Percentiles rank a stretch among this genome's conserved stretches.
phyloP scores from a whole-genome alignment of 768 basidiomycete species.

The Leccinum variicolor region DNA sequence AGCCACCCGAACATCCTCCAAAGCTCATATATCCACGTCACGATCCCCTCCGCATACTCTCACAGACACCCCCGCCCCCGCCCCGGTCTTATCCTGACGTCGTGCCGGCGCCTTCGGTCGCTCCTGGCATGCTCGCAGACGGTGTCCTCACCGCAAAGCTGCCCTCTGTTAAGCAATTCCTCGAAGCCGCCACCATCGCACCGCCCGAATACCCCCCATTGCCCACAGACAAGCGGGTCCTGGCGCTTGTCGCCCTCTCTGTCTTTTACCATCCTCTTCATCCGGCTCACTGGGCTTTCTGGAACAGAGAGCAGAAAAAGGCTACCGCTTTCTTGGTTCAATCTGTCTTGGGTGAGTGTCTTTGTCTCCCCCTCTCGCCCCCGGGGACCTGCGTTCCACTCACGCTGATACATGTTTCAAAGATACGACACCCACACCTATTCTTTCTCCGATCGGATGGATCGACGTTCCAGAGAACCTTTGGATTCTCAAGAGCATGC shows the following conservation, averaged over 20 bases:
- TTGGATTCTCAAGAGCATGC: conserved; percentile 32
- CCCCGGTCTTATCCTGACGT: conserved; percentile 20
- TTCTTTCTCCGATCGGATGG: conserved; percentile 35
- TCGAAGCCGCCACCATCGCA: conserved; percentile 39
- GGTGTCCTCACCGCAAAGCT: conserved; percentile 45
- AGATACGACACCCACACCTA: conserved; percentile 31
- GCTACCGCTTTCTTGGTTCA: conserved; percentile 52
- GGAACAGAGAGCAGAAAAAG: conserved; percentile 49
- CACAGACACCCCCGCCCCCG: conserved; percentile 16
- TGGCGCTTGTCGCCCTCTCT: conserved; percentile 58
- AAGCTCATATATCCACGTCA: conserved; percentile 28
- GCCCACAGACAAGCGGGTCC: conserved; percentile 41
- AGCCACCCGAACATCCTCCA: conserved; percentile 22
- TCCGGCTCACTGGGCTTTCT: conserved; percentile 62
- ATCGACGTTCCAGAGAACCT: conserved; percentile 33
- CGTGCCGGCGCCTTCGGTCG: conserved; percentile 25
- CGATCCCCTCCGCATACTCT: conserved; percentile 31
- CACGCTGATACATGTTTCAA: conserved; percentile 9
- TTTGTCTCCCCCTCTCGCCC: background rate
- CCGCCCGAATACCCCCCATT: conserved; percentile 38
- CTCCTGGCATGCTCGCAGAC: conserved; percentile 35
- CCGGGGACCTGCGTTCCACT: conserved; percentile 1
- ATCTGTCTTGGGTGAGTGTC: conserved; percentile 49
- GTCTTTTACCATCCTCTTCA: conserved; percentile 54
- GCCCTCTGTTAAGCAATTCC: conserved; percentile 46